Base-by-base conservation (phyloP, 768 basidiomycete species). In the Lepiota venenata region DNA sequence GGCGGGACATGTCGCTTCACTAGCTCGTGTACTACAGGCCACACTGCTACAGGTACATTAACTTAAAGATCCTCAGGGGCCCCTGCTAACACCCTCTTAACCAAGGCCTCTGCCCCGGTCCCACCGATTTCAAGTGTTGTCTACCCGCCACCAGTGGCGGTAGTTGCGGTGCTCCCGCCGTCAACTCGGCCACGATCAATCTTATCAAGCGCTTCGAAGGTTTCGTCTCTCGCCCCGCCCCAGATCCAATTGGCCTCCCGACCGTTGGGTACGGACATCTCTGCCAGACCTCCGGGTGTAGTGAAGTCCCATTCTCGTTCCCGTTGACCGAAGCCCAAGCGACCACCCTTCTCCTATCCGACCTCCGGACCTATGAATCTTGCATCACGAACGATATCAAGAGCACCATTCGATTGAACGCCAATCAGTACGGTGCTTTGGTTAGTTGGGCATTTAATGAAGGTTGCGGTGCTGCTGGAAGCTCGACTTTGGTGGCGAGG, bases 261-360 rank as follows among this genome's bases (percentile, higher is more conserved):
- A 72, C 69, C 21, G 71, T 70, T 42, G 71, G 71, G 15, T 72
- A 65, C 55, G 69, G 70, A 6, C 71, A 72, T 52, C 63, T 67
- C 22, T 72, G 71, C 60, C 48, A 65, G 39, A 62, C 55, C 18
- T 61, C 56, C 12, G 62, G 64, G 25, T 72, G 71, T 59, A 52
- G 60, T n/a, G 71, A 72, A 55, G 69, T 71, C 8, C 64, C 69
- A 5, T 70, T 66, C 58, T 50, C 61, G n/a, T 71, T 71, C 65
- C 69, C 71, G 1, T 60, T 72, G 35, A 69, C 67, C 37, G 59
- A 63, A 43, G 56, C 63, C 18, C 58, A 58, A 12, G 71, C 71
- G 4, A 55, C 65, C 21, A 56, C 63, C 18, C 70, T 72, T 35
- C 63, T 72, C 36, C 43, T 50, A 27, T 52, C 57, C 38, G 70